A percentile compares a stretch with the other conserved stretches of the same genome.
phyloP scores from a whole-genome alignment of 257 asterid genomes.

The Solanum rostratum region DNA sequence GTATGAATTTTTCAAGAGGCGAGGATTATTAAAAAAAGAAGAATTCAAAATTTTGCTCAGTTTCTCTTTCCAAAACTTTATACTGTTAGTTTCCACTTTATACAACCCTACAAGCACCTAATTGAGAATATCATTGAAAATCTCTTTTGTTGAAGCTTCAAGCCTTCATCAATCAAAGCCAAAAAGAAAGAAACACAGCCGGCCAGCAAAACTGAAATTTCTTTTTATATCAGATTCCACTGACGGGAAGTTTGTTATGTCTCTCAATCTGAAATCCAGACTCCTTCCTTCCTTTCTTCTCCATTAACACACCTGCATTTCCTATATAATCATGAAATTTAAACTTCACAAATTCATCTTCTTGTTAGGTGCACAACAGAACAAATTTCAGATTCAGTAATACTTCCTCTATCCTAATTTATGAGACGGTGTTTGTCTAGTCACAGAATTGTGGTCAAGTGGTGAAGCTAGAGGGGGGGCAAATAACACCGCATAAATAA shows the following conservation, averaged over 20 bases:
- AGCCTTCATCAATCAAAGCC: slow-evolving; percentile 3
- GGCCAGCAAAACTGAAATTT: neutral
- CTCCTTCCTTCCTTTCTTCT: slow-evolving; percentile 10
- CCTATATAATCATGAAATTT: neutral
- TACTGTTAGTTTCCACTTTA: slow-evolving; percentile 40
- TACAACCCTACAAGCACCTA: slow-evolving; percentile 36
- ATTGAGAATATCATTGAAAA: slow-evolving; percentile 14
- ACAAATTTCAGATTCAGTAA: neutral
- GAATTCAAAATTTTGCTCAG: slow-evolving; percentile 7
- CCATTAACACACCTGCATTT: slow-evolving; percentile 30
- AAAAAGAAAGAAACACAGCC: slow-evolving; percentile 7
- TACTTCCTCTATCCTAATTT: neutral
- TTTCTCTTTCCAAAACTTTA: slow-evolving; percentile 26
- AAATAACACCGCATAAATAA: neutral
- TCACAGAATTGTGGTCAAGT: neutral
- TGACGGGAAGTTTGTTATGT: slow-evolving; percentile 4
- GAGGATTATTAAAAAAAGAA: neutral
- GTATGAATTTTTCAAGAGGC: neutral
- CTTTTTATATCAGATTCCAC: neutral
- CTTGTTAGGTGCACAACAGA: neutral
- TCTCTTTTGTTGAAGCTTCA: neutral
- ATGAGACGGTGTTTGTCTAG: neutral
- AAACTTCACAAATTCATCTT: neutral
- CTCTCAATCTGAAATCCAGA: slow-evolving; percentile 25
- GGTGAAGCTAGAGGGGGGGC: neutral